Evolutionary conservation across 139 green algal genomes (phyloP).

Genomic region (Chlamydomonas sp.): DNA sequence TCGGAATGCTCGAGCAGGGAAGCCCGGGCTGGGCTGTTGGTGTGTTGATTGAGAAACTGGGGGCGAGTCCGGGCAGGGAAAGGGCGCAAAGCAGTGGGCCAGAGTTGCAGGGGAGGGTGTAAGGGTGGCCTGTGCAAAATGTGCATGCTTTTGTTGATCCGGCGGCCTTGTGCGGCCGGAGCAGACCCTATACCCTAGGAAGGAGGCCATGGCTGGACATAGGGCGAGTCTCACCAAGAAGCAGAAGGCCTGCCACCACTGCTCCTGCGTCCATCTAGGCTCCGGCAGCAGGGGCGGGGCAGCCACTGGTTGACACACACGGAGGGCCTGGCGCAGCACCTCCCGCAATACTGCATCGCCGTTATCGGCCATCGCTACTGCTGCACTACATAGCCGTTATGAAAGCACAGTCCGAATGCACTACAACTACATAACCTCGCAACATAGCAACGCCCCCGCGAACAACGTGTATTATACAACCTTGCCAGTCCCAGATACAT

Average conservation of each 20-base stretch:
- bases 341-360: neutral
- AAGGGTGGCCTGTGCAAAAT: no score
- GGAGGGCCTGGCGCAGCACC: neutral
- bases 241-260: slow-evolving; percentile 56
- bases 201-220: no score
- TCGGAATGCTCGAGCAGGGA: slow-evolving; percentile 38
- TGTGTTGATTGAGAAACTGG: slow-evolving; percentile 14
- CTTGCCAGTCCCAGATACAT: no score
- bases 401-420: no score
- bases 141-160: no score
- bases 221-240: slow-evolving; percentile 40
- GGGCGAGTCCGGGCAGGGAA: neutral
- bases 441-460: no score
- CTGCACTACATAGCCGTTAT: no score
- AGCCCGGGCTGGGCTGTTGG: neutral
- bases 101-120: neutral
- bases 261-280: slow-evolving; percentile 33
- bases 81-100: neutral
- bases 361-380: no score
- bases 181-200: neutral
- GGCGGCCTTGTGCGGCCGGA: neutral
- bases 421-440: no score
- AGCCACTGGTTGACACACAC: neutral
- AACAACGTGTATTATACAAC: no score
- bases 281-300: neutral